These are phyloP conservation scores for Ceratocystis cacaofunesta DNA, from an alignment of 2,329 filamentous ascomycete species.

Conservation along the genomic window DNA sequence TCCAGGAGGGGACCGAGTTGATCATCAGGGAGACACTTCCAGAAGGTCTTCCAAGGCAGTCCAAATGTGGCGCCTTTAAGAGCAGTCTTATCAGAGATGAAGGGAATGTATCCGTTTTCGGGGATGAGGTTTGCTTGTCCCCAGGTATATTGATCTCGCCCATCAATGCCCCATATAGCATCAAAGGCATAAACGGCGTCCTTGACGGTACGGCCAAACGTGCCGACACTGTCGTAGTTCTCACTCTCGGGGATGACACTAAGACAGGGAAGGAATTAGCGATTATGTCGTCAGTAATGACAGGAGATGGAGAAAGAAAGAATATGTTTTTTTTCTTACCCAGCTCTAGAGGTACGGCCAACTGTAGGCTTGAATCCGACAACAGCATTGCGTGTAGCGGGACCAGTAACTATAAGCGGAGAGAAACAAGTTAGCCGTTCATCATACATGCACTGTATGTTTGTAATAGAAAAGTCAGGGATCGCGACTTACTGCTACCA, in stretches of 20 bases:
- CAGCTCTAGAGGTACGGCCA: slow-evolving; percentile 50
- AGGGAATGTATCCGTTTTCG: slow-evolving; percentile 39
- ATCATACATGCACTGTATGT: not conserved
- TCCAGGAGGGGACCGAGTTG: slow-evolving; percentile 39
- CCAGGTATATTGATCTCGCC: slow-evolving; percentile 49
- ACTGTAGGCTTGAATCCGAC: slow-evolving; percentile 67
- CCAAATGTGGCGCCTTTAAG: slow-evolving; percentile 52
- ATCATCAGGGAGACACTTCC: slow-evolving; percentile 42
- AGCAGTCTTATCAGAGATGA: slow-evolving; percentile 36
- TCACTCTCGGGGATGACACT: slow-evolving; percentile 48
- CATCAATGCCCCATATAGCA: slow-evolving; percentile 50
- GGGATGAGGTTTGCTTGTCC: slow-evolving; percentile 42
- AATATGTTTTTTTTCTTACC: slow-evolving; percentile 4
- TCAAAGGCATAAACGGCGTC: slow-evolving; percentile 54
- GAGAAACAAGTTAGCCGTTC: too few relatives aligned
- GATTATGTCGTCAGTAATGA: not conserved
- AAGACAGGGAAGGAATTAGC: not conserved
- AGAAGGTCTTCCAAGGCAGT: slow-evolving; percentile 58
- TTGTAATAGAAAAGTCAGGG: not conserved
- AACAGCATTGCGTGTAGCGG: slow-evolving; percentile 51
- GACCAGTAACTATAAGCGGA: slow-evolving; percentile 44
- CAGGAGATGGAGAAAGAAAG: not conserved
- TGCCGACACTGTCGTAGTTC: slow-evolving; percentile 55
- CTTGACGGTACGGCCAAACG: slow-evolving; percentile 51
- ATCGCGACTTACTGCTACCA: slow-evolving; percentile 34